Base-by-base conservation (phyloP, 352 stramenopile species). In the Peronospora belbahrii region DNA sequence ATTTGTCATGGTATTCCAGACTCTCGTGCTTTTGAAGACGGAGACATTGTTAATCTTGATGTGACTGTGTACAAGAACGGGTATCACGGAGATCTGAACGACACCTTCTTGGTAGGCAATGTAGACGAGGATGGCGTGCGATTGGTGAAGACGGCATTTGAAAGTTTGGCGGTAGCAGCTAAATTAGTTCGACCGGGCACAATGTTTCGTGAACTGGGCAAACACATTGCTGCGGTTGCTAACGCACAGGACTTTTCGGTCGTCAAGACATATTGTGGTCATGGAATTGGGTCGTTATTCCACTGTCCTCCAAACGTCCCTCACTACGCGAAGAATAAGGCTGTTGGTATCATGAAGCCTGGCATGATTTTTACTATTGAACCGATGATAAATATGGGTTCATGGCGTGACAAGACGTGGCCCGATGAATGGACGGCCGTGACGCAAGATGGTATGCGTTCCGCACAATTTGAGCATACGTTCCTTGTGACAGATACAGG, bases 341-440 rank as follows among this genome's bases (percentile, higher is more conserved):
- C 94, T 18, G 74, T 91, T 31, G 96, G 96, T 24, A 92, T 97
- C 17, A 98, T 99, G 90, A 97, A 96, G 53, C 83, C 87, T 2
- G 96, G 95, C 19, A 94, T 98, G 73, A 95, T 98, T 33, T 99
- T 99, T 69, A 99, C 97, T 0, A 97, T 99, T 45, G 97, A 99
- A 62, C 97, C 96, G 6, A 99, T 99, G 97, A 98, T 99, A 59
- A 99, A 99, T 70, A 67, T 97, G n/a, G 96, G 74, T 15, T 70
- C 71, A 49, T 87, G 80, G 86, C 61, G 91, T 85, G 82, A 89
- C 56, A 59, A 79, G 59, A 97, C 85, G 4, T 99, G 96, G 96
- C 88, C 88, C 13, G 97, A 99, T 63, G 94, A 98, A 55, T 99
- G 97, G 97, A 99, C 96, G 18, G 88, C 86, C 9, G 91, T 97